phyloP scores from a whole-genome alignment of 805 yeast species.

The Torulaspora indica region DNA sequence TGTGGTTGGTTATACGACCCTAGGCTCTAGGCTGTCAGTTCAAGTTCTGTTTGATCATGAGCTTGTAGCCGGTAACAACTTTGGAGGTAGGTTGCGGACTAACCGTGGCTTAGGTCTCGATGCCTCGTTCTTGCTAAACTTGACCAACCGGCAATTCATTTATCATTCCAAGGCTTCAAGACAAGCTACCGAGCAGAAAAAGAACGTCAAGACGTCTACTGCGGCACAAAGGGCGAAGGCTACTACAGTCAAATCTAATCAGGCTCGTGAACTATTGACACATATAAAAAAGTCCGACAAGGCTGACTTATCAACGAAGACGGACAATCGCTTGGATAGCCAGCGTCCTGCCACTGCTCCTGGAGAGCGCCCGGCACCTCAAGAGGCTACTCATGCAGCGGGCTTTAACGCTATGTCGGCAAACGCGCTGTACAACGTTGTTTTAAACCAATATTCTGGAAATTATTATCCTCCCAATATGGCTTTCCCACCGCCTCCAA shows the following conservation, averaged over 20 bases:
- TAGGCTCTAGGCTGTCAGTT: slow-evolving; percentile 50
- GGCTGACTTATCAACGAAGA: slow-evolving; percentile 2
- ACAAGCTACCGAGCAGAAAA: slow-evolving; percentile 33
- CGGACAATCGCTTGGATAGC: neutral
- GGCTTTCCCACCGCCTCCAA: slow-evolving; percentile 11
- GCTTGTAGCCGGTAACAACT: slow-evolving; percentile 72
- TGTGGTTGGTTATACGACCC: slow-evolving; percentile 68
- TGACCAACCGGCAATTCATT: slow-evolving; percentile 68
- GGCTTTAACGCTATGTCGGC: slow-evolving; percentile 18
- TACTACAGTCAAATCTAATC: slow-evolving; percentile 31
- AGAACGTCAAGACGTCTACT: slow-evolving; percentile 22
- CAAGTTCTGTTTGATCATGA: slow-evolving; percentile 82
- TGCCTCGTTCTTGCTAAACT: slow-evolving; percentile 72
- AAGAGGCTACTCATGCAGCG: neutral
- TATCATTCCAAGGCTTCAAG: slow-evolving; percentile 66
- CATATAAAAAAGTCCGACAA: slow-evolving; percentile 39
- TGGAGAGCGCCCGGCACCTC: slow-evolving; percentile 2
- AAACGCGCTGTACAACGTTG: slow-evolving; percentile 34
- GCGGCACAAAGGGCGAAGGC: slow-evolving; percentile 25
- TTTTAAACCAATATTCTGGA: slow-evolving; percentile 29
- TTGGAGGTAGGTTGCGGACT: slow-evolving; percentile 71
- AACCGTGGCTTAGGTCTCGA: slow-evolving; percentile 83
- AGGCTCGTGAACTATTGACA: slow-evolving; percentile 42
- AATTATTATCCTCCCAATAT: slow-evolving; percentile 5
- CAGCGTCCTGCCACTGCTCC: neutral